These are phyloP conservation scores for Neonectria sp. DNA, from an alignment of 2,329 filamentous ascomycete species.

Conservation along the genomic window DNA sequence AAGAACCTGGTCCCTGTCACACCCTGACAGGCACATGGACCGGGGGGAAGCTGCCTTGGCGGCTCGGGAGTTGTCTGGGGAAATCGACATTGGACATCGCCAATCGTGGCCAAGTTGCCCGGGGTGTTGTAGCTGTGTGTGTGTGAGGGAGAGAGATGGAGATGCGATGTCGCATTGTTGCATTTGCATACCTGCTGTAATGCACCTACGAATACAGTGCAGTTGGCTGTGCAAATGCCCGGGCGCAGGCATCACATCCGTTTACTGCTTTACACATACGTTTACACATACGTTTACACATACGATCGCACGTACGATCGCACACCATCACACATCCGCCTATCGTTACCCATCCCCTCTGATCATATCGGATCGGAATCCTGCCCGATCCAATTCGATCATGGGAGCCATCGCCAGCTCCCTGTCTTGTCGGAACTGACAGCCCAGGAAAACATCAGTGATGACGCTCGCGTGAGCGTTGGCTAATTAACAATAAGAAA, in stretches of 20 bases:
- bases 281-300: background rate
- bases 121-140: background rate
- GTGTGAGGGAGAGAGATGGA: background rate
- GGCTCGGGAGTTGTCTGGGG: slow-evolving; percentile 24
- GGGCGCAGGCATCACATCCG: background rate
- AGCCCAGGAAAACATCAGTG: too few species aligned
- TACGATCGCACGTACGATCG: background rate
- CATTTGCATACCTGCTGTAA: background rate
- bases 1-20: slow-evolving; percentile 30
- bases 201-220: background rate
- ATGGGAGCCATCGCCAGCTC: slow-evolving; percentile 13
- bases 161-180: slow-evolving; percentile 23
- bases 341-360: background rate
- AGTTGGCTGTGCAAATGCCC: background rate
- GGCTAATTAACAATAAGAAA: slow-evolving; percentile 7
- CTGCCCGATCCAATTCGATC: slow-evolving; percentile 10
- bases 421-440: background rate
- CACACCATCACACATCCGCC: background rate
- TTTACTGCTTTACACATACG: background rate
- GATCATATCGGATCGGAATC: slow-evolving; percentile 18
- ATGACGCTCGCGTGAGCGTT: slow-evolving; percentile 21
- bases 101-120: slow-evolving; percentile 15
- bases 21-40: slow-evolving; percentile 29
- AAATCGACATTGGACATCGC: slow-evolving; percentile 23
- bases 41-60: background rate